Evolutionary conservation across 169 alveolate species (phyloP).

Genomic region (Ichthyophthirius multifiliis): DNA sequence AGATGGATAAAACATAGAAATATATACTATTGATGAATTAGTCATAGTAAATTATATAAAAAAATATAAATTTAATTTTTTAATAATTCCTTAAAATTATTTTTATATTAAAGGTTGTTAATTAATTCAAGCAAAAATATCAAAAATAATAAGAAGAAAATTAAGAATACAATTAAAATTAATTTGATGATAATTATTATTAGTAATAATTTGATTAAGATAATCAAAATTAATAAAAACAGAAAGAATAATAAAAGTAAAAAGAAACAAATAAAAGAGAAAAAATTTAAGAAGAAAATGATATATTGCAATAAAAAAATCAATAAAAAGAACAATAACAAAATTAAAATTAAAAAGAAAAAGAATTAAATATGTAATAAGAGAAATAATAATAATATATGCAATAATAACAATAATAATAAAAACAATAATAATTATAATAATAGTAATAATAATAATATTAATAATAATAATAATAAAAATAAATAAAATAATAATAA

Average conservation of each 20-base stretch:
- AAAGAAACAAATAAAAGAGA: neutral
- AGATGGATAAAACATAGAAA: neutral
- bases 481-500: neutral
- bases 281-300: neutral
- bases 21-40: neutral
- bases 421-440: neutral
- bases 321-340: neutral
- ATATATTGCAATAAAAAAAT: neutral
- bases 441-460: too few species aligned
- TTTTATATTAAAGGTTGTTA: neutral
- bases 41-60: neutral
- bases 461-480: neutral
- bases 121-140: neutral
- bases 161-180: neutral
- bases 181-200: neutral
- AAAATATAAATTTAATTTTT: neutral
- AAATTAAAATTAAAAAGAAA: neutral
- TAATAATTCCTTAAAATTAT: neutral
- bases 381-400: neutral
- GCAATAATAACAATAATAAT: neutral
- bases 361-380: neutral
- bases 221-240: neutral
- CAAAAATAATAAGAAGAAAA: neutral
- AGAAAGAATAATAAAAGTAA: neutral
- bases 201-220: neutral